Base-by-base conservation (phyloP, 2,329 filamentous ascomycete genomes). In the Capronia epimyces region DNA sequence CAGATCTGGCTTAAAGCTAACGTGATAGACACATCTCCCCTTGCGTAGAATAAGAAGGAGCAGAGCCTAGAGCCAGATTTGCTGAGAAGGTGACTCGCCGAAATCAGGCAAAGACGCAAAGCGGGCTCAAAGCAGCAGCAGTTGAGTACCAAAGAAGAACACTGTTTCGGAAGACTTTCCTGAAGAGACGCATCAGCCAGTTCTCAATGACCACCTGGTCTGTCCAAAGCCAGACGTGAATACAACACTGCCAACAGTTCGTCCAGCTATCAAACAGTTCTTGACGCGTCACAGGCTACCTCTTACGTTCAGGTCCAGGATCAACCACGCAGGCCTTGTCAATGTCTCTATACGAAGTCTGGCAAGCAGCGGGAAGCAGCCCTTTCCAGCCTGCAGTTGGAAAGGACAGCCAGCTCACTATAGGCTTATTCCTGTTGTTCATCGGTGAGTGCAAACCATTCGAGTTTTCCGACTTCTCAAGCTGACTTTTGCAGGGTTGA, bases 341-440 rank as follows among this genome's bases (percentile, higher is more conserved):
- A 65, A 75, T 75, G 74, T 88, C 87, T 77, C 76, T 95, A 71
- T 83, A 85, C 73, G 83, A 93, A 71, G 80, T 95, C 75, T 97
- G 91, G 91, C 86, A 94, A 79, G 87, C 88, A 78, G 87, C 90
- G 75, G 81, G 87, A 71, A 81, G 82, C 78, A 87, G 82, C 75
- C 88, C 89, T 57, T 97, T 93, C 75, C 72, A 83, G 63, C 89
- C 91, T 56, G 68, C 82, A 51, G 74, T 97, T 64, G 79, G 80
- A 68, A 97, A 97, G 75, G 80, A 83, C 65, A 83, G 75, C 67
- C 93, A 97, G 63, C 93, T 96, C 75, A 73, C 80, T 61, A 75
- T 95, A 60, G 90, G 83, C 65, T 91, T 90, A 71, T 67, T 76
- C 49, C 78, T 96, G 54, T 77, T 96, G 53, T 66, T 88, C 24